A percentile compares a stretch with the other conserved stretches of the same genome.
Evolutionary conservation across 768 basidiomycete species (phyloP).

Genomic region (Termitomyces sp.): DNA sequence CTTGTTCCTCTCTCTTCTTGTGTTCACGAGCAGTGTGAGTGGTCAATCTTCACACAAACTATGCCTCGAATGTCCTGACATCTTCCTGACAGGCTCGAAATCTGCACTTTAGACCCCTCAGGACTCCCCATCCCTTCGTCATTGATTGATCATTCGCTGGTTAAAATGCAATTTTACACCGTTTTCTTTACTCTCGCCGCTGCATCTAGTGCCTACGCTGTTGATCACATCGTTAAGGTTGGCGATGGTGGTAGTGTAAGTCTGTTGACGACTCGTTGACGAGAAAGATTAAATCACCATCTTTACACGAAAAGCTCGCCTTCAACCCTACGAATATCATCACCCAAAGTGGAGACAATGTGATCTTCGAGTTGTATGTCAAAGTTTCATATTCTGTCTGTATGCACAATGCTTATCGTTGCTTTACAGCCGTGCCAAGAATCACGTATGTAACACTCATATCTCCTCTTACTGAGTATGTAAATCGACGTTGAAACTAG

Average conservation of each 20-base stretch:
- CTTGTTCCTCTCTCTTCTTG: slow-evolving; percentile 25
- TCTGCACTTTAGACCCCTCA: slow-evolving; percentile 4
- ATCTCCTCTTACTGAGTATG: neutral
- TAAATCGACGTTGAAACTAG: slow-evolving; percentile 19
- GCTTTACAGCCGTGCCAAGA: slow-evolving; percentile 30
- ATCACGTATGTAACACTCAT: slow-evolving; percentile 25
- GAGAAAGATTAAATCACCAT: neutral
- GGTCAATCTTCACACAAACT: neutral
- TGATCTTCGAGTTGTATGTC: slow-evolving; percentile 50
- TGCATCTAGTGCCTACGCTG: slow-evolving; percentile 33
- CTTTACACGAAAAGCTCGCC: slow-evolving; percentile 21
- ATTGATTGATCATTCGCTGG: slow-evolving; percentile 12
- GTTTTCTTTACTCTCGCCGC: slow-evolving; percentile 36
- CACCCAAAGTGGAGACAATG: slow-evolving; percentile 38
- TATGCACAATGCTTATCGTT: neutral
- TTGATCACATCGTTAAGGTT: slow-evolving; percentile 31
- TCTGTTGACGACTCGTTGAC: neutral
- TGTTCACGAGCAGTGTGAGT: slow-evolving; percentile 43
- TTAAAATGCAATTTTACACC: slow-evolving; percentile 48
- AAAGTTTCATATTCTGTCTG: no score
- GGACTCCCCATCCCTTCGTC: slow-evolving; percentile 1
- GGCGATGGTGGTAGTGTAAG: slow-evolving; percentile 30
- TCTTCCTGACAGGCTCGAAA: slow-evolving; percentile 26
- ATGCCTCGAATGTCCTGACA: neutral
- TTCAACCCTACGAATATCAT: slow-evolving; percentile 35